Conservation (phyloP, 2,329 filamentous ascomycete species). For the Sclerotinia glacialis region DNA sequence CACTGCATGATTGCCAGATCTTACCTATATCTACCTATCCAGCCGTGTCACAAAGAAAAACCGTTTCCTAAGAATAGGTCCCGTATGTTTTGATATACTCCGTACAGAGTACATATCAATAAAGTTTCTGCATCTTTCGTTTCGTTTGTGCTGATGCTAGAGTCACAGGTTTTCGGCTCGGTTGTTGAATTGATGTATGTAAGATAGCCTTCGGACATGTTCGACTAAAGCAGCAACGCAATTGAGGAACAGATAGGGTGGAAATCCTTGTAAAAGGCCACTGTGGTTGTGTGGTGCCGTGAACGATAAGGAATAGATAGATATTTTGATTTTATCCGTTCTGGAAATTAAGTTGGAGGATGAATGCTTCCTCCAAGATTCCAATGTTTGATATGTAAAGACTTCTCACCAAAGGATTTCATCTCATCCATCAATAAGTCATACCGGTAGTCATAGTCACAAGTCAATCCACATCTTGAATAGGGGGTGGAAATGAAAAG, state of each 20-base stretch:
- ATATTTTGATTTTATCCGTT: not conserved
- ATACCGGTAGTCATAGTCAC: not conserved
- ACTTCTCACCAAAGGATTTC: not conserved
- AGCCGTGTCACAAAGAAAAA: too few relatives aligned
- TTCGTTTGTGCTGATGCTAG: too few relatives aligned
- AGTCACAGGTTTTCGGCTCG: too few relatives aligned
- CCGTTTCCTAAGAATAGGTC: too few relatives aligned
- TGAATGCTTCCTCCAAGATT: not conserved
- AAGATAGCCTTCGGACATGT: not conserved
- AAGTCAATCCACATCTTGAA: not conserved
- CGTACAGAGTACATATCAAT: too few relatives aligned
- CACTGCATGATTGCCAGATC: not conserved
- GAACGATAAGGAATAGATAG: constrained; percentile 5
- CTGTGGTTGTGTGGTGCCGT: not conserved
- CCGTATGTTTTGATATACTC: too few relatives aligned
- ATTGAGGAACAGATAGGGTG: not conserved
- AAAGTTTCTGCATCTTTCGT: too few relatives aligned
- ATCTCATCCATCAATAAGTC: not conserved
- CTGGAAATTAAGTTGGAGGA: not conserved
- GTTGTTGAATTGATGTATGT: too few relatives aligned
- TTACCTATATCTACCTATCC: too few relatives aligned
- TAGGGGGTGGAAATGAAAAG: constrained; percentile 8
- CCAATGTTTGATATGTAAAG: not conserved
- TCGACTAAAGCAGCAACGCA: constrained; percentile 7
- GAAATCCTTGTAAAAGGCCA: not conserved